Base-by-base conservation (phyloP, 495 filamentous ascomycete species). In the Talaromyces thailandensis region DNA sequence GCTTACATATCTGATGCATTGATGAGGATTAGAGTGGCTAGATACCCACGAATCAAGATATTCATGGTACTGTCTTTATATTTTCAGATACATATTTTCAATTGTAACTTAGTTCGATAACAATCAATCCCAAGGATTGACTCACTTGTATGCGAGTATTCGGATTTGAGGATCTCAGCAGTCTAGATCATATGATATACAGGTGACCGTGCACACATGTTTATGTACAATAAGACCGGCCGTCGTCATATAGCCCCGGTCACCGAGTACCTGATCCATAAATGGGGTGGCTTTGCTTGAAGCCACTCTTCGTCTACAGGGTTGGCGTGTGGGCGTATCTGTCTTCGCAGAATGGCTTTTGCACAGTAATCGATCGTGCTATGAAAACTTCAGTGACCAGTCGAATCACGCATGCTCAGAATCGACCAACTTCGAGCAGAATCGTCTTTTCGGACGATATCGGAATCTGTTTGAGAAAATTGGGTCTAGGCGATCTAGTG, bases 21-120 rank as follows among this genome's bases (percentile, higher is more conserved):
- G 23, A 64, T 56, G 57, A 64, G 57, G 25, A 53, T 60, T n/a
- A 37, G 43, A 51, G 23, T 45, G 51, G 58, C 45, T 61, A 50
- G 45, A 53, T 56, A 62, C 50, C 61, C 31, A 18, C 50, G 31
- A 62, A 37, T 23, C 28, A 18, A 59, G 32, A 28, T 31, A 31
- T 56, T 12, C 53, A 31, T 29, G 31, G 53, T 56, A 40, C 18
- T 58, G 12, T 37, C 16, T 32, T 58, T 37, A 14, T 3, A 26
- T 26, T n/a, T n/a, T n/a, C n/a, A 37, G 35, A 31, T 7, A 6
- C 4, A 31, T 21, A 32, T 0, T 32, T 37, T 37, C 4, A 31
- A 31, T 8, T 31, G 6, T 31, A 31, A 31, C 7, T 31, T 9
- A 31, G 29, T 8, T 31, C 29, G 29, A 31, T 9, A 9, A 31